Evolutionary conservation across 495 filamentous ascomycete species (phyloP), one percentile per base, ranked within the genome.

Genomic region (Cladorrhinum samala): DNA sequence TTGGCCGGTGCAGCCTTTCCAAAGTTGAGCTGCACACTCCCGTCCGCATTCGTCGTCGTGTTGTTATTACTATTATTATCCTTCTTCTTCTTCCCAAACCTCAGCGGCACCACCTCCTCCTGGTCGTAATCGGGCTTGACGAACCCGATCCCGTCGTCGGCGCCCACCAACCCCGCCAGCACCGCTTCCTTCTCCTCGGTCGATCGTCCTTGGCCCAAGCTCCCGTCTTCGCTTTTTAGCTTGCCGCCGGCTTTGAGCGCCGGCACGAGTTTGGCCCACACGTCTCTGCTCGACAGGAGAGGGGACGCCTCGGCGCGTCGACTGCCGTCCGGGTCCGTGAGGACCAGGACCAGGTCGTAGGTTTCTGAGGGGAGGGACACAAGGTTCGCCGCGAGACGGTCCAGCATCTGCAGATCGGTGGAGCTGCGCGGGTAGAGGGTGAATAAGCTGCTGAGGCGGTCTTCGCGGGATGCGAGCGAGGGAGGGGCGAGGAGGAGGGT

Each of bases 361-460:
- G 86, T 89, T 21, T 78, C 65, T 11, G 77, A 52, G 2, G 93
- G 88, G 3, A 99, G 84, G 3, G 81, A 68, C 46, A 93, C 88
- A 38, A 96, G 78, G 47, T 89, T 89, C 37, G 87, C 78, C 0
- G 89, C 83, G 16, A 99, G 79, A 25, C 93, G 89, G 72, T 99
- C 93, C 50, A 99, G 88, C 93, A 99, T 99, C 66, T 97, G 94
- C 37, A 99, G 77, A 65, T 99, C 93, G 45, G 89, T 90, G 30
- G 76, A 71, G 51, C 73, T 68, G 60, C 88, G 86, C 65, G 89
- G 81, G 70, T 88, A 81, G 36, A 82, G 74, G 16, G 72, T 44
- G 48, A 80, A 67, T 51, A 78, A 70, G 46, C 62, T 48, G 52
- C 60, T 65, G 48, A 80, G 59, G 47, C 68, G 70, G 49, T 72